Evolutionary conservation across 805 yeast species (phyloP).

Genomic region (Helenozyma baotianmanensis): DNA sequence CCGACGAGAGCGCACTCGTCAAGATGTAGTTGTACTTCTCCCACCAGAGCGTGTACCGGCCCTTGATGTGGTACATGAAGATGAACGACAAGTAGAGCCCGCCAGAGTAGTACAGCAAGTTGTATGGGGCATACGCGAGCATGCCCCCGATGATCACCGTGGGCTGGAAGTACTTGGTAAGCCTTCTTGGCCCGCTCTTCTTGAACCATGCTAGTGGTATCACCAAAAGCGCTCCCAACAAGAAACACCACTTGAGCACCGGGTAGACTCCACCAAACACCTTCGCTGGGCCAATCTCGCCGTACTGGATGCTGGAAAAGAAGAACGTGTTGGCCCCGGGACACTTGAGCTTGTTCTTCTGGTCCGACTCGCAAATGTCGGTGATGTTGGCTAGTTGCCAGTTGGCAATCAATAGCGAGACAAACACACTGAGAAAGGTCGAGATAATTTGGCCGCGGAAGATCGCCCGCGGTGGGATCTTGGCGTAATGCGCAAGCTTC

Average conservation of each 20-base stretch:
- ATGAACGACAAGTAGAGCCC: slow-evolving; percentile 54
- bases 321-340: slow-evolving; percentile 48
- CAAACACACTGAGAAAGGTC: slow-evolving; percentile 29
- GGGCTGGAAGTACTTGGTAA: slow-evolving; percentile 48
- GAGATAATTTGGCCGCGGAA: slow-evolving; percentile 37
- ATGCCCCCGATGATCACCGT: slow-evolving; percentile 50
- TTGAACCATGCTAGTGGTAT: slow-evolving; percentile 36
- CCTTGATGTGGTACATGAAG: slow-evolving; percentile 53
- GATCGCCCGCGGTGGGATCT: slow-evolving; percentile 23
- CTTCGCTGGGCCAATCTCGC: slow-evolving; percentile 56
- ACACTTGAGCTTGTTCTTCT: slow-evolving; percentile 33
- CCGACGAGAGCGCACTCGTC: slow-evolving; percentile 54
- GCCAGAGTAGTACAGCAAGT: slow-evolving; percentile 50
- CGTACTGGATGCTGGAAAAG: slow-evolving; percentile 50
- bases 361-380: slow-evolving; percentile 32
- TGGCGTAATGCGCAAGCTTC: slow-evolving; percentile 24
- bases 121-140: slow-evolving; percentile 47
- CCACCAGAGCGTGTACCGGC: slow-evolving; percentile 56
- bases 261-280: slow-evolving; percentile 55
- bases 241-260: slow-evolving; percentile 53
- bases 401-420: slow-evolving; percentile 33
- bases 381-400: slow-evolving; percentile 37
- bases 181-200: slow-evolving; percentile 27
- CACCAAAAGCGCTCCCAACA: slow-evolving; percentile 45
- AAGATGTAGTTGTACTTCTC: slow-evolving; percentile 66